phyloP scores from a whole-genome alignment of 768 basidiomycete species.

The Lanmaoa rubissima region DNA sequence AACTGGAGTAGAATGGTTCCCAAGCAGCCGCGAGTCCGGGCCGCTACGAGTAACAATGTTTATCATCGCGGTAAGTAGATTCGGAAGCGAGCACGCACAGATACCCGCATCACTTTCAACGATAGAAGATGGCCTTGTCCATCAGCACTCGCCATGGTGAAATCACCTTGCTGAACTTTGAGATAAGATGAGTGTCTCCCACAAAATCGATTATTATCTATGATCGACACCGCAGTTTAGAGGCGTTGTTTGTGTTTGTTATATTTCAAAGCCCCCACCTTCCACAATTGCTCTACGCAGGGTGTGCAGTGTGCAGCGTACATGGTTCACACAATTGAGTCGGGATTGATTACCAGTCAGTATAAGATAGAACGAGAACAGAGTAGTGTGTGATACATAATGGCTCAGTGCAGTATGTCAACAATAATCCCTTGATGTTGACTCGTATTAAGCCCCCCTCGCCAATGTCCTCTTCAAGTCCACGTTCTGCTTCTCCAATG shows the following conservation, averaged over 20 bases:
- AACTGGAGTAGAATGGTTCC: slow-evolving; percentile 86
- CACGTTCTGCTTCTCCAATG: slow-evolving; percentile 67
- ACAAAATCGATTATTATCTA: neutral
- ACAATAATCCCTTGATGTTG: neutral
- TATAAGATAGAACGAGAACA: neutral
- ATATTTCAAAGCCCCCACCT: slow-evolving; percentile 17
- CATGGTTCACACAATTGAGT: no score
- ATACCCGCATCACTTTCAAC: slow-evolving; percentile 85
- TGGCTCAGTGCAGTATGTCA: neutral
- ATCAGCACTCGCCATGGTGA: slow-evolving; percentile 38
- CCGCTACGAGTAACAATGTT: slow-evolving; percentile 43
- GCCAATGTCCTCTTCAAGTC: slow-evolving; percentile 61
- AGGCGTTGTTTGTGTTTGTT: slow-evolving; percentile 26
- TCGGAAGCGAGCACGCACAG: slow-evolving; percentile 51
- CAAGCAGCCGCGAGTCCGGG: slow-evolving; percentile 74
- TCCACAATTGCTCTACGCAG: neutral
- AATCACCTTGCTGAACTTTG: no score
- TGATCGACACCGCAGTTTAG: neutral
- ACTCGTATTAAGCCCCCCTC: slow-evolving; percentile 31
- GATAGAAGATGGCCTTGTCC: slow-evolving; percentile 66
- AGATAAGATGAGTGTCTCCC: neutral
- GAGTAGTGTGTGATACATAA: neutral
- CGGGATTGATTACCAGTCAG: neutral
- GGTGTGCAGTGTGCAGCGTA: no score
- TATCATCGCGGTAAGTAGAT: neutral